Evolutionary conservation across 805 yeast species (phyloP).

Genomic region (Kodamaea jinghongensis): DNA sequence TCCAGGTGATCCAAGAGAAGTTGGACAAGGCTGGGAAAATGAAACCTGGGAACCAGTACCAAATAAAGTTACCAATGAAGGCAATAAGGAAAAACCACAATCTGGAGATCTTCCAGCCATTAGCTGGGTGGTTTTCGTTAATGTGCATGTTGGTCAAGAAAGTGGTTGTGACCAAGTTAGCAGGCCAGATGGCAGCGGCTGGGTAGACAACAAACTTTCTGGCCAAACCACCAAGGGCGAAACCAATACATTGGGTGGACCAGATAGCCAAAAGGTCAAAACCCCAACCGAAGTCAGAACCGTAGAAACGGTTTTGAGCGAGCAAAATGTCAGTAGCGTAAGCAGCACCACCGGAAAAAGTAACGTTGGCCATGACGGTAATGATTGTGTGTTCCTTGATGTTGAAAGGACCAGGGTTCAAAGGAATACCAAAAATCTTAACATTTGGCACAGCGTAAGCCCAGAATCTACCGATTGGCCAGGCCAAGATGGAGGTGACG

Average conservation of each 20-base stretch:
- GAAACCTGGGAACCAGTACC: slow-evolving; percentile 54
- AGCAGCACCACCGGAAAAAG: slow-evolving; percentile 44
- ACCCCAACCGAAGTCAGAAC: slow-evolving; percentile 47
- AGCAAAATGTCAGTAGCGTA: slow-evolving; percentile 56
- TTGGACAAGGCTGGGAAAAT: slow-evolving; percentile 56
- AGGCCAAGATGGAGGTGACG: slow-evolving; percentile 58
- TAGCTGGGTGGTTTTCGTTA: slow-evolving; percentile 48
- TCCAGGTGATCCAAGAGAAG: slow-evolving; percentile 69
- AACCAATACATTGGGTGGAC: slow-evolving; percentile 63
- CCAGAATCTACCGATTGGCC: slow-evolving; percentile 57
- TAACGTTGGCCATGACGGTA: slow-evolving; percentile 50
- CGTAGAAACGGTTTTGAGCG: slow-evolving; percentile 49
- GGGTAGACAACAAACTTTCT: slow-evolving; percentile 61
- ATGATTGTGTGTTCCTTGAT: slow-evolving; percentile 60
- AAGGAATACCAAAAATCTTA: slow-evolving; percentile 27
- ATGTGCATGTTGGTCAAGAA: slow-evolving; percentile 52
- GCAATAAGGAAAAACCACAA: slow-evolving; percentile 14
- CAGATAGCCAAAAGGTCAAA: slow-evolving; percentile 50
- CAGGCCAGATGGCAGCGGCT: slow-evolving; percentile 68
- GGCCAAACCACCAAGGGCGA: slow-evolving; percentile 62
- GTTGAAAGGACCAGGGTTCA: slow-evolving; percentile 62
- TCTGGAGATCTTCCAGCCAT: slow-evolving; percentile 58
- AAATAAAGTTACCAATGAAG: slow-evolving; percentile 16
- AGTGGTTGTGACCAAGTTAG: slow-evolving; percentile 56
- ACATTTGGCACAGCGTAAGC: slow-evolving; percentile 33